phyloP scores from a whole-genome alignment of 345 rosid species.

The Moringa oleifera region DNA sequence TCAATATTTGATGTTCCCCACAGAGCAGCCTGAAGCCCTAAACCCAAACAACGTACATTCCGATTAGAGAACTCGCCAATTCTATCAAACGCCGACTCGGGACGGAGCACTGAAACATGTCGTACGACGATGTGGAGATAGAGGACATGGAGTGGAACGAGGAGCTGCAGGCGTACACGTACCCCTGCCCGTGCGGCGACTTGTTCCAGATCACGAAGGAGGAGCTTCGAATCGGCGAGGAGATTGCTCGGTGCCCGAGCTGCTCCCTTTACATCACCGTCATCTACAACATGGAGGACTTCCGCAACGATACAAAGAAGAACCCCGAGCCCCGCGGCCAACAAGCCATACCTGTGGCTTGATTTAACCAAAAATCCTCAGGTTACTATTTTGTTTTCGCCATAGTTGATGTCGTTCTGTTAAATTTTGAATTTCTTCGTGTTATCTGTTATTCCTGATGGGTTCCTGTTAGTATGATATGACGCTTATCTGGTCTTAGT shows the following conservation, averaged over 20 bases:
- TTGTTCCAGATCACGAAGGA: constrained; percentile 87
- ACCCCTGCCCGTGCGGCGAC: constrained; percentile 95
- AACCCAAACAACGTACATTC: no score
- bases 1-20: no score
- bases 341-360: constrained; percentile 59
- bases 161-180: constrained; percentile 69
- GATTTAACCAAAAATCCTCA: no score
- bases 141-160: constrained; percentile 97
- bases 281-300: constrained; percentile 80
- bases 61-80: no score
- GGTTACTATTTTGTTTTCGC: no score
- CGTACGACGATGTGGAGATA: constrained; percentile 97
- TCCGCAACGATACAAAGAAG: constrained; percentile 37
- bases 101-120: constrained; percentile 34
- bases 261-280: constrained; percentile 91
- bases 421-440: no score
- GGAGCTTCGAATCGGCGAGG: constrained; percentile 80
- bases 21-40: not conserved
- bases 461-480: no score
- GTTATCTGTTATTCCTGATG: no score
- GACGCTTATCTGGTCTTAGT: no score
- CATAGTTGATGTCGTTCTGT: no score
- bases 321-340: constrained; percentile 32
- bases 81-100: no score
- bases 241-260: constrained; percentile 85